Evolutionary conservation across 2,329 filamentous ascomycete genomes (phyloP).

Genomic region (Fusarium sp.): DNA sequence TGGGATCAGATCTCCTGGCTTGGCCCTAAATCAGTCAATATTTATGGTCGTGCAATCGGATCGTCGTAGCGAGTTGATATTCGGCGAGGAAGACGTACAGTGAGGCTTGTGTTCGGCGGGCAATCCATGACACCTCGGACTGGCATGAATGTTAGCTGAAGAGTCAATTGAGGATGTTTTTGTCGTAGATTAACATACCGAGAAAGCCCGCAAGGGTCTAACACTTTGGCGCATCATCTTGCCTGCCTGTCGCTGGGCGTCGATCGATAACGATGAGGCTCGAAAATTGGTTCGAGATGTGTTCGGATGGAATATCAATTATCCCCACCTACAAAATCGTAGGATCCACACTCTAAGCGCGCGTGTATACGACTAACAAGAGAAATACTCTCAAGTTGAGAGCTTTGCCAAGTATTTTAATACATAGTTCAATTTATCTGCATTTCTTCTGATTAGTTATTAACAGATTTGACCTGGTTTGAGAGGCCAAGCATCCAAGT

Average conservation of each 20-base stretch:
- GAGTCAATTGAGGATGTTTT: not conserved
- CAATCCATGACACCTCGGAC: conserved; percentile 38
- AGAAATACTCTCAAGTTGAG: not conserved
- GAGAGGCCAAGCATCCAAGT: fast-evolving
- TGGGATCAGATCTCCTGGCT: conserved; percentile 25
- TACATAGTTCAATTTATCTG: too few species aligned
- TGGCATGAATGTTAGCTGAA: conserved; percentile 20
- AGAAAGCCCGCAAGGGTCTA: conserved; percentile 37
- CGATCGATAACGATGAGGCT: conserved; percentile 36
- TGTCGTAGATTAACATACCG: conserved; percentile 21
- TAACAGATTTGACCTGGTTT: not conserved
- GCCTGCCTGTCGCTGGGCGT: conserved; percentile 37
- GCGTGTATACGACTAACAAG: not conserved
- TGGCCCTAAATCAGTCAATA: conserved; percentile 28
- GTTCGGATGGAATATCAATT: not conserved
- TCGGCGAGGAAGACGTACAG: conserved; percentile 36
- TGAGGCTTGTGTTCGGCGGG: conserved; percentile 40
- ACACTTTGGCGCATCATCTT: conserved; percentile 46
- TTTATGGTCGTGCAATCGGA: not conserved
- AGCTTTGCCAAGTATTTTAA: too few species aligned
- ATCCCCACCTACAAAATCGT: not conserved
- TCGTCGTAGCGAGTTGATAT: not conserved
- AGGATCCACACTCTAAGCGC: not conserved
- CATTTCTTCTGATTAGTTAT: too few species aligned
- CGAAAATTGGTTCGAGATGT: conserved; percentile 28